Conservation (phyloP, 768 basidiomycete species). For the Termitomyces eurrhizus region DNA sequence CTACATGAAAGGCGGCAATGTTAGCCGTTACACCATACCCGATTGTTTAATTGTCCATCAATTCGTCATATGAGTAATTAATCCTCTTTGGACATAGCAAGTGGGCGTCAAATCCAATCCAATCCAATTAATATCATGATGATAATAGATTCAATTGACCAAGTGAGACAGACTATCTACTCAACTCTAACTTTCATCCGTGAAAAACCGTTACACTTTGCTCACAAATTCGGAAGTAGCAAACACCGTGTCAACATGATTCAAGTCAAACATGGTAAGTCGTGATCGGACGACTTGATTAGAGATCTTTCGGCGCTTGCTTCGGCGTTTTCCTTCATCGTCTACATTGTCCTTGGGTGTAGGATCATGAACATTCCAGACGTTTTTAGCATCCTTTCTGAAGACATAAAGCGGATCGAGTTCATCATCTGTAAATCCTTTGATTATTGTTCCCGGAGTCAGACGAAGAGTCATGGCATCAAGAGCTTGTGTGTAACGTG, state of each 20-base stretch:
- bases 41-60: slow-evolving; percentile 7
- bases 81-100: no score
- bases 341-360: neutral
- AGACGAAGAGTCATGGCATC: neutral
- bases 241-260: neutral
- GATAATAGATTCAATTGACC: no score
- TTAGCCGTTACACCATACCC: slow-evolving; percentile 57
- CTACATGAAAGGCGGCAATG: slow-evolving; percentile 55
- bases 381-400: neutral
- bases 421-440: neutral
- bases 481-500: neutral
- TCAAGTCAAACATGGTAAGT: neutral
- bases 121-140: no score
- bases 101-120: no score
- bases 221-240: slow-evolving; percentile 24
- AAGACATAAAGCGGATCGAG: neutral
- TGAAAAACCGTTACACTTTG: neutral
- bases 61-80: no score
- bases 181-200: neutral
- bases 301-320: neutral
- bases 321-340: neutral
- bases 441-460: neutral
- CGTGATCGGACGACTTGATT: neutral
- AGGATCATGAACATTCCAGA: neutral
- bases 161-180: no score